Evolutionary conservation across 164 flowering plant species (phyloP).

Genomic region (Berberis vulgaris): DNA sequence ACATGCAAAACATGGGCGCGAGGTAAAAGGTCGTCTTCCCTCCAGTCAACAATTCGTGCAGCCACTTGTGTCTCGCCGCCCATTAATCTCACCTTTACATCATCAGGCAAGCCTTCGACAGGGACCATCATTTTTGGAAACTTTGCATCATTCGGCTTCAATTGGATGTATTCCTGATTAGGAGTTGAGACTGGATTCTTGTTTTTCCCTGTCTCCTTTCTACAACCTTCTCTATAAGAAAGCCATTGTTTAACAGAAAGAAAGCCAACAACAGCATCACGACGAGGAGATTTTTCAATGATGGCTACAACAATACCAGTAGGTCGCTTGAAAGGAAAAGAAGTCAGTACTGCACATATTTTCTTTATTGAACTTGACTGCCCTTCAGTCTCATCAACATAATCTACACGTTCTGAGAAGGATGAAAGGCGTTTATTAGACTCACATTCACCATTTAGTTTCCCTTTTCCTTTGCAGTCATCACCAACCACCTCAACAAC

Average conservation of each 20-base stretch:
- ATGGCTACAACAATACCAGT: conserved; percentile 81
- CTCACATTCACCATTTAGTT: background rate
- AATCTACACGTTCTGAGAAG: conserved; percentile 11
- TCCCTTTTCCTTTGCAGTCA: no score
- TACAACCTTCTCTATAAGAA: conserved; percentile 22
- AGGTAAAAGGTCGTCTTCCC: conserved; percentile 53
- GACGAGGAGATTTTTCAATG: conserved; percentile 55
- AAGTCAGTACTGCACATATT: conserved; percentile 36
- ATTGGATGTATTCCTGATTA: conserved; percentile 35
- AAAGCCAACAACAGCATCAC: conserved; percentile 67
- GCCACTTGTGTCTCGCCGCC: conserved; percentile 59
- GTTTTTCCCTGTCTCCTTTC: conserved; percentile 28
- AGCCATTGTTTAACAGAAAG: conserved; percentile 54
- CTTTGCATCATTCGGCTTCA: conserved; percentile 61
- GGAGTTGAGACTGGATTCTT: conserved; percentile 12
- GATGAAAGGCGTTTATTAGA: conserved; percentile 15
- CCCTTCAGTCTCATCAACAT: conserved; percentile 9
- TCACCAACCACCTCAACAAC: conserved; percentile 13
- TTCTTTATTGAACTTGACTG: conserved; percentile 25
- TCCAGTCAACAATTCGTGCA: conserved; percentile 63
- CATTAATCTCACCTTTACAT: conserved; percentile 52
- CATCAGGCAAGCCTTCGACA: conserved; percentile 42
- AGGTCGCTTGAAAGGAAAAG: conserved; percentile 67
- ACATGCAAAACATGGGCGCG: conserved; percentile 41
- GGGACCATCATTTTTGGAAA: conserved; percentile 67